Percentiles rank a stretch among this genome's conserved stretches.
Evolutionary conservation across 805 yeast species (phyloP).

Genomic region (Brettanomyces anomalus): DNA sequence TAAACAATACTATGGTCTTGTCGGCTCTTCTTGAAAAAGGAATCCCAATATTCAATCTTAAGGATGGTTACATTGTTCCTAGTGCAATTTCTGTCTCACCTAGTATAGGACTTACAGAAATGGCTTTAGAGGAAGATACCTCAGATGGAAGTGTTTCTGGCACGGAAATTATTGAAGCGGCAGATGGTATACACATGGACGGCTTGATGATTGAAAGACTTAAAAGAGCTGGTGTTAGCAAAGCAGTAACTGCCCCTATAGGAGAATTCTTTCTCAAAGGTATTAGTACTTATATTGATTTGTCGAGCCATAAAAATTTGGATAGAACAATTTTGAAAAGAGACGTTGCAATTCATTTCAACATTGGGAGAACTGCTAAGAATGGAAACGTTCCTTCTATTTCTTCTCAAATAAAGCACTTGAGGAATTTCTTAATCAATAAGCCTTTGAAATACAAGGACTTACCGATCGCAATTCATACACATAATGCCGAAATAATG

Average conservation of each 20-base stretch:
- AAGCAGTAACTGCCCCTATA: conserved; percentile 1
- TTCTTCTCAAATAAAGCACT: neutral
- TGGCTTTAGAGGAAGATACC: conserved; percentile 1
- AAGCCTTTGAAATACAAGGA: neutral
- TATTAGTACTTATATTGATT: neutral
- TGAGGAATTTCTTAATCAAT: neutral
- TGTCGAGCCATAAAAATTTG: neutral
- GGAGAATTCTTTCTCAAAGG: conserved; percentile 1
- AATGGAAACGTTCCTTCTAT: neutral
- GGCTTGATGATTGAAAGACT: conserved; percentile 1
- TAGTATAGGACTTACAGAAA: conserved; percentile 2
- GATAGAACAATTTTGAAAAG: neutral
- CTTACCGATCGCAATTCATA: conserved; percentile 1
- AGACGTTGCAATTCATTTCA: conserved; percentile 3
- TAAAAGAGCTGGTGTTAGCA: neutral
- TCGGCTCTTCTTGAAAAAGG: neutral
- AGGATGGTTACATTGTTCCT: conserved; percentile 1
- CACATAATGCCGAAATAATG: conserved; percentile 2
- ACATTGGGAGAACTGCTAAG: conserved; percentile 2
- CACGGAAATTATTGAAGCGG: neutral
- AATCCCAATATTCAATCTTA: neutral
- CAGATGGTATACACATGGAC: conserved; percentile 2
- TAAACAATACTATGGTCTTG: neutral
- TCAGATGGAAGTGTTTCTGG: conserved; percentile 1
- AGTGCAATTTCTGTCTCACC: conserved; percentile 1